Percentiles rank a stretch among this genome's conserved stretches.
These are phyloP conservation scores for Candida parachauliodes DNA, from an alignment of 805 yeast species.

Conservation along the genomic window DNA sequence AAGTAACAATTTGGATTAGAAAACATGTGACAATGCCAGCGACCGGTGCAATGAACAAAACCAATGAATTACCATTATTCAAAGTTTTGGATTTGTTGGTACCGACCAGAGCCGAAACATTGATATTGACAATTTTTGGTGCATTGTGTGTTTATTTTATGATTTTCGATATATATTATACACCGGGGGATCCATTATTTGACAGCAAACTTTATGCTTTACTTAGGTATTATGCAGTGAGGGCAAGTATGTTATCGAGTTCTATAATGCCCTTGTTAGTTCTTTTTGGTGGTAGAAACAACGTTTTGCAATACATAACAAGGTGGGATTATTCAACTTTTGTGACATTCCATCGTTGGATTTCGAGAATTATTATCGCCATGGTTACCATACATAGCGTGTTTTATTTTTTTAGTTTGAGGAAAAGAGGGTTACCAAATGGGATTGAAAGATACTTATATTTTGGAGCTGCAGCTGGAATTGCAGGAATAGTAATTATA, in stretches of 20 bases:
- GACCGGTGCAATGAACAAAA: slow-evolving; percentile 21
- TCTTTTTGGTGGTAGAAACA: slow-evolving; percentile 34
- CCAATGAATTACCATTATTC: slow-evolving; percentile 21
- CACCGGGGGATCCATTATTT: slow-evolving; percentile 35
- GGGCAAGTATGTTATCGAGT: slow-evolving; percentile 30
- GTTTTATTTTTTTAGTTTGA: slow-evolving; percentile 13
- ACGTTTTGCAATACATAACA: slow-evolving; percentile 35
- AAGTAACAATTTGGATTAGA: slow-evolving; percentile 29
- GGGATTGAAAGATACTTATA: slow-evolving; percentile 13
- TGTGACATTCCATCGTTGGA: slow-evolving; percentile 27
- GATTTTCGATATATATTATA: slow-evolving; percentile 20
- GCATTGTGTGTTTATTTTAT: slow-evolving; percentile 24
- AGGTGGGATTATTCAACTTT: slow-evolving; percentile 33
- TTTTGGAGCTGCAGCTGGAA: slow-evolving; percentile 27
- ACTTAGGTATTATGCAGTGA: slow-evolving; percentile 38
- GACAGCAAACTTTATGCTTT: slow-evolving; percentile 28
- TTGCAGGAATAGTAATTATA: slow-evolving; percentile 38
- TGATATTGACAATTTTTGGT: slow-evolving; percentile 29
- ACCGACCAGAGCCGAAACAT: slow-evolving; percentile 38
- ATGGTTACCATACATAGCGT: slow-evolving; percentile 27
- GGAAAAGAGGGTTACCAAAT: slow-evolving; percentile 9
- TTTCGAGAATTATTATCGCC: slow-evolving; percentile 19
- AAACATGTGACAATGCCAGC: slow-evolving; percentile 40
- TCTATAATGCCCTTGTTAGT: slow-evolving; percentile 29
- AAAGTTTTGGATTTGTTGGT: slow-evolving; percentile 28